Evolutionary conservation across 192 early-diverging fungal species (phyloP).

Genomic region (Ramicandelaber brevisporus): DNA sequence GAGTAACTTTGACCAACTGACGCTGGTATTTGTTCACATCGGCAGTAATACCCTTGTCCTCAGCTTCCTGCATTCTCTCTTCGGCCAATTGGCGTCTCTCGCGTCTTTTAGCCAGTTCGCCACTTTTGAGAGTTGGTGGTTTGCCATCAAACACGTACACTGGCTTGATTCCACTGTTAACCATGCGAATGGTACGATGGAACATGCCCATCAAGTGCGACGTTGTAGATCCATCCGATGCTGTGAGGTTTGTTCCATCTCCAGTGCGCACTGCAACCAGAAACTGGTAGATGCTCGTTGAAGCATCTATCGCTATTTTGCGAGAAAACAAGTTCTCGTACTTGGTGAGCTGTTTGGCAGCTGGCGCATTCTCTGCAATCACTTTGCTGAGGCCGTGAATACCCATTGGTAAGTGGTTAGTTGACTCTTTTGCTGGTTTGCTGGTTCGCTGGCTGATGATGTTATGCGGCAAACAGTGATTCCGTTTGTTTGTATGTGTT

Average conservation of each 20-base stretch:
- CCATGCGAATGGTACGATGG: slow-evolving; percentile 87
- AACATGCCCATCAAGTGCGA: slow-evolving; percentile 94
- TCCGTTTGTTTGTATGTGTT: no score
- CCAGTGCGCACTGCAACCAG: slow-evolving; percentile 76
- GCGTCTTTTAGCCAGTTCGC: slow-evolving; percentile 56
- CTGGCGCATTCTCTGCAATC: slow-evolving; percentile 73
- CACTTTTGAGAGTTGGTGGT: slow-evolving; percentile 74
- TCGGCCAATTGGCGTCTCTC: slow-evolving; percentile 45
- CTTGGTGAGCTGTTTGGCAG: slow-evolving; percentile 53
- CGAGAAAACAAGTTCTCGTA: slow-evolving; percentile 78
- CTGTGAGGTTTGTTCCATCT: slow-evolving; percentile 75
- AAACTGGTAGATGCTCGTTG: slow-evolving; percentile 96
- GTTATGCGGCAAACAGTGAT: background rate
- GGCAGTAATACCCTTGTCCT: slow-evolving; percentile 45
- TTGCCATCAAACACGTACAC: slow-evolving; percentile 97
- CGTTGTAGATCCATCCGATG: slow-evolving; percentile 76
- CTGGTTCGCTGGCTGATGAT: no score
- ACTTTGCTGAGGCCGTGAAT: slow-evolving; percentile 76
- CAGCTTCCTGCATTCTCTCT: slow-evolving; percentile 36
- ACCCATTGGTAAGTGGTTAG: slow-evolving; percentile 20
- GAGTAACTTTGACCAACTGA: slow-evolving; percentile 75
- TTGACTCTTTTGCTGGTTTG: no score
- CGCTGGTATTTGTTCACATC: slow-evolving; percentile 68
- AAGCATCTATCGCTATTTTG: slow-evolving; percentile 93
- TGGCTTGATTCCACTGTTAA: slow-evolving; percentile 90